A percentile compares a stretch with the other conserved stretches of the same genome.
Conservation (phyloP, 73 alveolate species). For the Uronychia binucleata region DNA sequence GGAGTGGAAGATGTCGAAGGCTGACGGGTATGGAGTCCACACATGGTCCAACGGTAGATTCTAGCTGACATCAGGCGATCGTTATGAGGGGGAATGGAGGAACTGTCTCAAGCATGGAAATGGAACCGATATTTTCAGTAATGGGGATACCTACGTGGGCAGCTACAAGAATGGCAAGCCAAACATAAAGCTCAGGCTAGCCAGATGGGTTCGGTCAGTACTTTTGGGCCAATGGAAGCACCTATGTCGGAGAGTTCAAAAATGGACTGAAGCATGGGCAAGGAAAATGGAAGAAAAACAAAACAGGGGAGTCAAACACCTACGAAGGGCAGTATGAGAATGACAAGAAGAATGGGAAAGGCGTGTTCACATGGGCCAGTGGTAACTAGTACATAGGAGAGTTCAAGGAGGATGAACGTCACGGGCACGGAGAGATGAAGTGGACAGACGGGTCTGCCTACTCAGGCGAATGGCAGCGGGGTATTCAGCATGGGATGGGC, state of each 20-base stretch:
- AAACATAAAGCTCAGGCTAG: too few relatives aligned
- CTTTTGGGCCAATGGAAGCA: constrained; percentile 67
- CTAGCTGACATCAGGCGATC: too few relatives aligned
- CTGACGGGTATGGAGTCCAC: constrained; percentile 71
- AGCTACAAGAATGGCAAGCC: constrained; percentile 65
- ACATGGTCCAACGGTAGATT: constrained; percentile 67
- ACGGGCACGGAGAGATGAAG: constrained; percentile 43
- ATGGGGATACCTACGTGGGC: constrained; percentile 69
- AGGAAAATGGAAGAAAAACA: constrained; percentile 54
- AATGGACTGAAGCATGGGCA: constrained; percentile 65
- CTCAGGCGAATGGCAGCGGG: constrained; percentile 34
- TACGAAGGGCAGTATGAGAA: constrained; percentile 23
- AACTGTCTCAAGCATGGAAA: constrained; percentile 67
- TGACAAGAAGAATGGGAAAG: constrained; percentile 33
- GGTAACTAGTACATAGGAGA: constrained; percentile 41
- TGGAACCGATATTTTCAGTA: constrained; percentile 57
- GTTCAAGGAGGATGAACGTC: constrained; percentile 27
- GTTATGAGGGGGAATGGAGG: constrained; percentile 67
- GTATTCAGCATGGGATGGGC: constrained; percentile 40
- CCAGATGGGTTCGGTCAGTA: constrained; percentile 72
- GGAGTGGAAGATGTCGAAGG: constrained; percentile 51
- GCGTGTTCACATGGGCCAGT: constrained; percentile 36
- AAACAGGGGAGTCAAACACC: constrained; percentile 22
- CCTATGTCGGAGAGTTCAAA: constrained; percentile 59
- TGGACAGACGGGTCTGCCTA: constrained; percentile 44